Conservation (phyloP, 2,329 filamentous ascomycete genomes). For the Dactylella cylindrospora region DNA sequence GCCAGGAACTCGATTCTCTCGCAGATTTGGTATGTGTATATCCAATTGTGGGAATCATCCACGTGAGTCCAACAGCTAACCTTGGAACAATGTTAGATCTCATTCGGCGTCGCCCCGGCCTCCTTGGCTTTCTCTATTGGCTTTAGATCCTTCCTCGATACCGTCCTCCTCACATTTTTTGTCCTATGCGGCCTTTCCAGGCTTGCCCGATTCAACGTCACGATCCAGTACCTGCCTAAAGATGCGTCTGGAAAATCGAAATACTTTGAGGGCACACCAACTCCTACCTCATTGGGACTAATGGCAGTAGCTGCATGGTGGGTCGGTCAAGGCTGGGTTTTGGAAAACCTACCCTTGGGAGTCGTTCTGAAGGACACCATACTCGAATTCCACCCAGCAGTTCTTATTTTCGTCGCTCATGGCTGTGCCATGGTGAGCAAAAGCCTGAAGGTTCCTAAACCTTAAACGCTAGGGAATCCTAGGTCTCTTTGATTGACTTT, state of each 20-base stretch:
- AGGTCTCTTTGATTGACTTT: conserved; percentile 7
- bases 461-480: conserved; percentile 55
- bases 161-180: conserved; percentile 77
- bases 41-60: too few relatives aligned
- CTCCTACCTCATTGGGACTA: conserved; percentile 82
- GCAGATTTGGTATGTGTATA: conserved; percentile 66
- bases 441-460: conserved; percentile 87
- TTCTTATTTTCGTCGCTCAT: conserved; percentile 78
- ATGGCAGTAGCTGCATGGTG: conserved; percentile 87
- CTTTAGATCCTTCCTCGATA: conserved; percentile 79
- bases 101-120: conserved; percentile 89
- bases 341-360: conserved; percentile 76
- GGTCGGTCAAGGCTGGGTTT: conserved; percentile 76
- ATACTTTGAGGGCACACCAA: conserved; percentile 96
- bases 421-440: conserved; percentile 95
- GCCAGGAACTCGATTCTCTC: conserved; percentile 92
- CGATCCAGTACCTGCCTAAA: conserved; percentile 83
- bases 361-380: conserved; percentile 65
- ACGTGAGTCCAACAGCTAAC: too few relatives aligned
- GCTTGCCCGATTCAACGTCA: conserved; percentile 96
- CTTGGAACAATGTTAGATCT: too few relatives aligned
- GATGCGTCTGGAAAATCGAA: conserved; percentile 86
- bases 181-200: conserved; percentile 92
- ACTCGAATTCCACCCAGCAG: conserved; percentile 82
- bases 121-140: conserved; percentile 85